Conservation (phyloP, 192 early-diverging fungal species). For the Mortierella alpina region DNA sequence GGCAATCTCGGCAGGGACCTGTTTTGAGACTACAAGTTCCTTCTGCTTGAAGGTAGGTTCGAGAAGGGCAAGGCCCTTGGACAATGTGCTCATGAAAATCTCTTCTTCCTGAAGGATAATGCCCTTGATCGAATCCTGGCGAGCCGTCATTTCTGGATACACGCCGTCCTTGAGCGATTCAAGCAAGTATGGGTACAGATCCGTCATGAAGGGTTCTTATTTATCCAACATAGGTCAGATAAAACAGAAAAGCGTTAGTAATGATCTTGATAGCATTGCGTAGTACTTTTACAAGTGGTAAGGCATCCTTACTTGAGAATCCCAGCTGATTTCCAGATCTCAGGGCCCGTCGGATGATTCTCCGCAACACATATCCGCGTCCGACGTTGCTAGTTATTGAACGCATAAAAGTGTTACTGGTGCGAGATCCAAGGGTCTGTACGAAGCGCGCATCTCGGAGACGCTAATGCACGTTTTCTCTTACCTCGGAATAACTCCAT, state of each 20-base stretch:
- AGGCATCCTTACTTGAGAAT: constrained; percentile 48
- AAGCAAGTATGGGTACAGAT: constrained; percentile 59
- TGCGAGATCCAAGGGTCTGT: neutral
- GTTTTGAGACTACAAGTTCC: constrained; percentile 37
- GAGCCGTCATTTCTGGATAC: constrained; percentile 56
- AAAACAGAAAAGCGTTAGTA: neutral
- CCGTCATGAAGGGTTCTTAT: constrained; percentile 60
- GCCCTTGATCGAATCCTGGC: constrained; percentile 55
- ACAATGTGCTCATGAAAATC: constrained; percentile 60
- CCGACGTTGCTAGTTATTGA: constrained; percentile 54
- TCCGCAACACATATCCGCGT: constrained; percentile 68
- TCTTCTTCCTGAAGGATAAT: constrained; percentile 61
- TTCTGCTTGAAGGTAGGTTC: constrained; percentile 58
- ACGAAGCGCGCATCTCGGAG: neutral
- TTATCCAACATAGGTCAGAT: neutral
- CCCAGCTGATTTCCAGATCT: constrained; percentile 69
- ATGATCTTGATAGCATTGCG: neutral
- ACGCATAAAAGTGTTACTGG: neutral
- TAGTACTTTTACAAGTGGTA: neutral
- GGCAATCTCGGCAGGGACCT: constrained; percentile 59
- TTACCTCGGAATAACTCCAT: constrained; percentile 69
- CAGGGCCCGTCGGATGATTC: constrained; percentile 68
- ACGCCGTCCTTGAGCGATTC: constrained; percentile 44
- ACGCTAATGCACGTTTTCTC: neutral
- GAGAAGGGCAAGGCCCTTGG: constrained; percentile 59